Evolutionary conservation across 257 asterid species (phyloP).

Genomic region (Henckelia pumila): DNA sequence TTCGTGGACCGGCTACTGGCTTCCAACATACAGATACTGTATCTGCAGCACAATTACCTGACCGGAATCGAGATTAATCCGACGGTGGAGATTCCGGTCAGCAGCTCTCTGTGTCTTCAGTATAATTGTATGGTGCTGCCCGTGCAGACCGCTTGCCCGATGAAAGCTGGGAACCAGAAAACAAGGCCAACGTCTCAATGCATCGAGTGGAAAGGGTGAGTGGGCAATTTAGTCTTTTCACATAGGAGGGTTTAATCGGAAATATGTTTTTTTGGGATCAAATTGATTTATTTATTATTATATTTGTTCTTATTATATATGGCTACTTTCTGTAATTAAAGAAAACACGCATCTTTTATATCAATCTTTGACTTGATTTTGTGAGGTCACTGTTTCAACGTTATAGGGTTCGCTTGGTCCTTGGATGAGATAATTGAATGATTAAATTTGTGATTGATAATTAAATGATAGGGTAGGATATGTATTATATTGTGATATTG

Average conservation of each 20-base stretch:
- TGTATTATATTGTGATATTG: too few relatives aligned
- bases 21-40: slow-evolving; percentile 51
- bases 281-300: slow-evolving; percentile 18
- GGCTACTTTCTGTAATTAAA: neutral
- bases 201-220: slow-evolving; percentile 62
- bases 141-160: slow-evolving; percentile 77
- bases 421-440: too few relatives aligned
- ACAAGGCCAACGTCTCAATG: slow-evolving; percentile 87
- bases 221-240: slow-evolving; percentile 23
- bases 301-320: neutral
- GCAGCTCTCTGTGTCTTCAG: slow-evolving; percentile 79
- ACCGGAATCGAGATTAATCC: slow-evolving; percentile 90
- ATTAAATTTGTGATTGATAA: too few relatives aligned
- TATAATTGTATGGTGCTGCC: slow-evolving; percentile 92
- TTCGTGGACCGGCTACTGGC: slow-evolving; percentile 72
- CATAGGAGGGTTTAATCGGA: slow-evolving; percentile 1
- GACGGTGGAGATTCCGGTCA: slow-evolving; percentile 71
- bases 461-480: too few relatives aligned
- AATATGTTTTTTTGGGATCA: slow-evolving; percentile 7
- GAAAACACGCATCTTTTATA: neutral
- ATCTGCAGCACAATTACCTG: slow-evolving; percentile 77
- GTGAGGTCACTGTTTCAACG: neutral
- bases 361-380: neutral
- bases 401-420: too few relatives aligned
- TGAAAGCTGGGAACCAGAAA: slow-evolving; percentile 80